These are phyloP conservation scores for Corchorus olitorius DNA, from an alignment of 345 rosid species.

Conservation along the genomic window DNA sequence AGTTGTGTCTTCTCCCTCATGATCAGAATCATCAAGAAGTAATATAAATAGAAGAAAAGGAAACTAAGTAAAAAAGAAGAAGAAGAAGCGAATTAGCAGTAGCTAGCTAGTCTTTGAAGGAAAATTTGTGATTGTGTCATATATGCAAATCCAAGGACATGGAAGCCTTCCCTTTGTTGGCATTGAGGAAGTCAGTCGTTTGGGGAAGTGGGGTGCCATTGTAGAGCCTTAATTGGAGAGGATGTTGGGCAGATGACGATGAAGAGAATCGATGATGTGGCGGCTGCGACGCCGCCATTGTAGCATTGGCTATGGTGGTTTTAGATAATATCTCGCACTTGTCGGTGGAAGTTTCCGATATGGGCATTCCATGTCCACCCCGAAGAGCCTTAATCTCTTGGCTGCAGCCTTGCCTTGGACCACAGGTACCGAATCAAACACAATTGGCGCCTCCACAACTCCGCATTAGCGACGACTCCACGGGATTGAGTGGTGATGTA, in stretches of 20 bases:
- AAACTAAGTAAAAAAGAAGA: neutral
- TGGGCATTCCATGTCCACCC: slow-evolving; percentile 93
- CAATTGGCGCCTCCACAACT: slow-evolving; percentile 25
- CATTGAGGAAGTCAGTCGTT: slow-evolving; percentile 29
- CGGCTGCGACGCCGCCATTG: too few relatives aligned
- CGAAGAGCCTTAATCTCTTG: slow-evolving; percentile 83
- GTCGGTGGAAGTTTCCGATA: slow-evolving; percentile 28
- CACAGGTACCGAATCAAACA: slow-evolving; percentile 64
- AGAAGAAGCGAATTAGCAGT: neutral
- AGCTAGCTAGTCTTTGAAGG: slow-evolving; percentile 8
- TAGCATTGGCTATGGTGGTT: slow-evolving; percentile 26
- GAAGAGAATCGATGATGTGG: slow-evolving; percentile 21
- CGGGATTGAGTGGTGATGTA: too few relatives aligned
- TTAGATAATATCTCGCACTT: slow-evolving; percentile 35
- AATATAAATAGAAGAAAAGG: too few relatives aligned
- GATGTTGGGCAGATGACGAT: slow-evolving; percentile 27
- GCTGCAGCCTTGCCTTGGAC: slow-evolving; percentile 63
- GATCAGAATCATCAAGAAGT: neutral
- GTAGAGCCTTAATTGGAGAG: slow-evolving; percentile 44
- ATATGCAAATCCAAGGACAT: slow-evolving; percentile 53
- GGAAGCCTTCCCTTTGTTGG: slow-evolving; percentile 42
- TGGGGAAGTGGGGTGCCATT: slow-evolving; percentile 35
- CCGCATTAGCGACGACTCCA: too few relatives aligned
- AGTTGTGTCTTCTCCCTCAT: neutral
- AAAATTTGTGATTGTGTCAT: slow-evolving; percentile 7